Percentiles rank a stretch among this genome's conserved stretches.
Evolutionary conservation across 805 yeast genomes (phyloP).

Genomic region (Candida stauntonica): DNA sequence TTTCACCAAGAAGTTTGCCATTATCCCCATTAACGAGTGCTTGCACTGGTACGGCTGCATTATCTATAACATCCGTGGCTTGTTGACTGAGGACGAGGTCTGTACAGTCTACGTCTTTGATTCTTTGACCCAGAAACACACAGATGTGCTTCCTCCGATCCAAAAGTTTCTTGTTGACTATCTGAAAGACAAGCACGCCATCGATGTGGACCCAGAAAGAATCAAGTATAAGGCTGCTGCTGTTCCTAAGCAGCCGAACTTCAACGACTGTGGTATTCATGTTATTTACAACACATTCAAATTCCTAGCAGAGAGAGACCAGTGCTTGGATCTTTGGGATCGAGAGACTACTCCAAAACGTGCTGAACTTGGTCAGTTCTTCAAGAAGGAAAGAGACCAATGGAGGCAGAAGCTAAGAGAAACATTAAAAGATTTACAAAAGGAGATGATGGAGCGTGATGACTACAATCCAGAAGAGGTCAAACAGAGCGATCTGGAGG

Average conservation of each 20-base stretch:
- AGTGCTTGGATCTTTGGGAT: slow-evolving; percentile 49
- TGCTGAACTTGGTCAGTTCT: slow-evolving; percentile 14
- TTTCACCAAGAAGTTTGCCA: slow-evolving; percentile 51
- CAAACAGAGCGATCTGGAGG: slow-evolving; percentile 3
- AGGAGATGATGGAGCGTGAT: slow-evolving; percentile 13
- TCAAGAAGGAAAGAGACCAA: slow-evolving; percentile 26
- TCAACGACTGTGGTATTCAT: slow-evolving; percentile 93
- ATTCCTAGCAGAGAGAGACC: slow-evolving; percentile 46
- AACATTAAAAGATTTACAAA: slow-evolving; percentile 8
- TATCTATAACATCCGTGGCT: slow-evolving; percentile 47
- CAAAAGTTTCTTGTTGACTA: slow-evolving; percentile 59
- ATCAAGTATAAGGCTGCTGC: slow-evolving; percentile 46
- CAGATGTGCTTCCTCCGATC: slow-evolving; percentile 47
- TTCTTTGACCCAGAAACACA: slow-evolving; percentile 62
- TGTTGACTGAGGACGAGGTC: slow-evolving; percentile 17
- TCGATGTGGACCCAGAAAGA: slow-evolving; percentile 41
- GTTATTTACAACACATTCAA: slow-evolving; percentile 68
- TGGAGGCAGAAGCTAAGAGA: slow-evolving; percentile 11
- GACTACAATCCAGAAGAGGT: slow-evolving; percentile 13
- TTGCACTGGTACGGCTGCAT: slow-evolving; percentile 88
- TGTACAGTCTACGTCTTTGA: slow-evolving; percentile 53
- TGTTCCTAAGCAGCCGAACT: slow-evolving; percentile 83
- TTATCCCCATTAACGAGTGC: slow-evolving; percentile 78
- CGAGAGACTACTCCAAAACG: slow-evolving; percentile 17
- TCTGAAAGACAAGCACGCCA: slow-evolving; percentile 57